These are phyloP conservation scores for Lachnellula subtilissima DNA, from an alignment of 2,329 filamentous ascomycete genomes.

Conservation along the genomic window DNA sequence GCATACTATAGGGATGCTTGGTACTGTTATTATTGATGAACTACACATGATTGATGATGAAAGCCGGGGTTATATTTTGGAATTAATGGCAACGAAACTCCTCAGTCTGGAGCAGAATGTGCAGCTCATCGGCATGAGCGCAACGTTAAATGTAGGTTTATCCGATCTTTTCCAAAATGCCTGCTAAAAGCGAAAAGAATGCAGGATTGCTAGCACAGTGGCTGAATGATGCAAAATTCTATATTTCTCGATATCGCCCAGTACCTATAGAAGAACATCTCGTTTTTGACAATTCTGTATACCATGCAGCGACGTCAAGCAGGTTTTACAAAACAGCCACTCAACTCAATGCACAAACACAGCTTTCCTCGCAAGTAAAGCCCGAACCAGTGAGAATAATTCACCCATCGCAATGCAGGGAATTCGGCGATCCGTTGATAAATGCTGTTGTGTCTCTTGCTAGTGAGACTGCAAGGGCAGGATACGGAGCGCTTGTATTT, in stretches of 20 bases:
- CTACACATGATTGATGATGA: constrained; percentile 80
- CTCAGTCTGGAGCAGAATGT: constrained; percentile 61
- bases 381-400: constrained; percentile 45
- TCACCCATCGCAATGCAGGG: constrained; percentile 51
- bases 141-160: constrained; percentile 59
- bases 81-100: constrained; percentile 69
- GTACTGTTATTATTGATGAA: constrained; percentile 68
- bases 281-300: constrained; percentile 65
- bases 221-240: constrained; percentile 62
- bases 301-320: constrained; percentile 55
- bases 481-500: constrained; percentile 69
- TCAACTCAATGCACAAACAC: constrained; percentile 39
- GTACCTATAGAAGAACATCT: constrained; percentile 73
- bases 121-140: constrained; percentile 69
- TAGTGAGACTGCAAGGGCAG: constrained; percentile 61
- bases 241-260: constrained; percentile 67
- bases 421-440: constrained; percentile 58
- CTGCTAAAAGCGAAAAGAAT: constrained; percentile 46
- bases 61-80: constrained; percentile 70
- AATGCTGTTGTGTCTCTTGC: constrained; percentile 69
- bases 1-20: constrained; percentile 56
- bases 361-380: constrained; percentile 31
- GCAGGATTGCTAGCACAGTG: constrained; percentile 63
- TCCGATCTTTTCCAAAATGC: background rate
- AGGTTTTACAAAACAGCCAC: constrained; percentile 53